Percentiles rank a stretch among this genome's conserved stretches.
phyloP scores from a whole-genome alignment of 768 basidiomycete genomes.

The Calocera viscosa region DNA sequence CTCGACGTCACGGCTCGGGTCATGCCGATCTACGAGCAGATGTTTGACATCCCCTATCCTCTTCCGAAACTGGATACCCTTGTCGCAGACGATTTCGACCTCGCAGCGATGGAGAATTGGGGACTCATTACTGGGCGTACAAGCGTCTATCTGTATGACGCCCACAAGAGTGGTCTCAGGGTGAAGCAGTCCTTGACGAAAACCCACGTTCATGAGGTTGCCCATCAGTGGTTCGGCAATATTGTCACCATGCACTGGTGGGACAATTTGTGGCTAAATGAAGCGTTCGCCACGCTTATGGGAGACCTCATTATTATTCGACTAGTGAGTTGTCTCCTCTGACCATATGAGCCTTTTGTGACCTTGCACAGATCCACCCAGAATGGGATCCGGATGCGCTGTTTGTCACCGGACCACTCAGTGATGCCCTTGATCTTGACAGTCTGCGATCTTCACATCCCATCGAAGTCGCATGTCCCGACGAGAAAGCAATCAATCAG shows the following conservation, averaged over 20 bases:
- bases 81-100: conserved; percentile 67
- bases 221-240: conserved; percentile 69
- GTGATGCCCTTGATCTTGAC: conserved; percentile 65
- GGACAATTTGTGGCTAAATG: conserved; percentile 46
- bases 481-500: conserved; percentile 77
- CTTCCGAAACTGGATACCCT: conserved; percentile 91
- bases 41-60: conserved; percentile 86
- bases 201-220: conserved; percentile 75
- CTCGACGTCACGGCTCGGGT: conserved; percentile 75
- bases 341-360: too few species aligned
- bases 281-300: conserved; percentile 67
- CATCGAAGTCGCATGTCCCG: conserved; percentile 80
- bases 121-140: too few species aligned
- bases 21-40: conserved; percentile 79
- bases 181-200: conserved; percentile 70
- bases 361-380: conserved; percentile 29
- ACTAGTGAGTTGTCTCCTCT: too few species aligned
- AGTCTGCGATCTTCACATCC: conserved; percentile 81
- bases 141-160: too few species aligned
- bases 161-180: conserved; percentile 52
- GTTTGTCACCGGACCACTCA: conserved; percentile 66
- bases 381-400: conserved; percentile 75
- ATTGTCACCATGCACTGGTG: conserved; percentile 88
- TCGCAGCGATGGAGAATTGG: conserved; percentile 80
- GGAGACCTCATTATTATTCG: background rate